phyloP scores from a whole-genome alignment of 805 yeast species.

The Pichia nakasei region DNA sequence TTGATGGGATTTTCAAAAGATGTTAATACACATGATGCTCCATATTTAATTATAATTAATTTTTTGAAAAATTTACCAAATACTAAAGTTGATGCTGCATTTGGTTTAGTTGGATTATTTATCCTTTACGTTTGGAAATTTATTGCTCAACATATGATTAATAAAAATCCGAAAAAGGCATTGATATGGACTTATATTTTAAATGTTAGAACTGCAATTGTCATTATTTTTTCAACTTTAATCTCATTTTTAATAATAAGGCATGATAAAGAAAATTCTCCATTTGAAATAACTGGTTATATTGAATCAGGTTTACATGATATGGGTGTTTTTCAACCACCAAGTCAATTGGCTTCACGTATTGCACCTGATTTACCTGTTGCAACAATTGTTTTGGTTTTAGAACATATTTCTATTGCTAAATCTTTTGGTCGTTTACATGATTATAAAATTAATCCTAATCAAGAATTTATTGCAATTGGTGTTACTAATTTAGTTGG shows the following conservation, averaged over 20 bases:
- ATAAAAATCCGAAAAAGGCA: conserved; percentile 49
- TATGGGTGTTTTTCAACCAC: conserved; percentile 60
- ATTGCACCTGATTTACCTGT: conserved; percentile 79
- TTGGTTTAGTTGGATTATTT: conserved; percentile 69
- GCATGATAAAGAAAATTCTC: conserved; percentile 31
- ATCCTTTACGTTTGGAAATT: conserved; percentile 67
- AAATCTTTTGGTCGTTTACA: conserved; percentile 89
- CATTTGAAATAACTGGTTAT: conserved; percentile 56
- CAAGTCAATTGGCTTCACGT: conserved; percentile 45
- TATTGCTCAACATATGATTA: conserved; percentile 49
- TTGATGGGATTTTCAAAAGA: conserved; percentile 62
- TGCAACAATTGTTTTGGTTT: conserved; percentile 68
- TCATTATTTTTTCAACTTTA: conserved; percentile 71
- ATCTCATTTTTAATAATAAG: conserved; percentile 67
- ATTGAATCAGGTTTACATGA: conserved; percentile 78
- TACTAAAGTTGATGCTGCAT: conserved; percentile 74
- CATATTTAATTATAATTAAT: conserved; percentile 62
- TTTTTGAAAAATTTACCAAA: conserved; percentile 61
- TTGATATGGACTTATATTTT: conserved; percentile 54
- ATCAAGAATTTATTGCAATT: conserved; percentile 88
- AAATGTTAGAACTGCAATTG: conserved; percentile 71
- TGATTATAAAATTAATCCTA: conserved; percentile 83
- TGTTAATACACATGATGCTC: conserved; percentile 65
- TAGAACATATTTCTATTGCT: conserved; percentile 88
- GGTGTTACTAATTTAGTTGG: conserved; percentile 87